A percentile compares a stretch with the other conserved stretches of the same genome.
Evolutionary conservation across 1,284 basidiomycete genomes (phyloP).

Genomic region (Coniferiporia sulphurascens): DNA sequence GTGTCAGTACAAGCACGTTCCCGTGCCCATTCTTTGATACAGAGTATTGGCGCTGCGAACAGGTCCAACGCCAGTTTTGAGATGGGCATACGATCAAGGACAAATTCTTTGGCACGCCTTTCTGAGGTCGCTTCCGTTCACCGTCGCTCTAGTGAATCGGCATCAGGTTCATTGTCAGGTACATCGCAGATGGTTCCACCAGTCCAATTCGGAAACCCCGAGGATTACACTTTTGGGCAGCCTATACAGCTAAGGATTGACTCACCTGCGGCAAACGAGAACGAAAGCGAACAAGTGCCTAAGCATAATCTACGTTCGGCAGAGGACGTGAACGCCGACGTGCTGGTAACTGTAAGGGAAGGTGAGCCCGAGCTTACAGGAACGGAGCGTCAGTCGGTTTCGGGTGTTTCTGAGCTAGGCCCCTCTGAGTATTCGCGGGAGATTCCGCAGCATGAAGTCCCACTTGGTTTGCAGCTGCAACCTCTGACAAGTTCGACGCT

Average conservation of each 20-base stretch:
- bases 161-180: not conserved
- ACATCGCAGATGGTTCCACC: not conserved
- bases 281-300: not conserved
- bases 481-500: not conserved
- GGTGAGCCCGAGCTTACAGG: not conserved
- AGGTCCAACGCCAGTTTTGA: conserved; percentile 7
- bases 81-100: conserved; percentile 5
- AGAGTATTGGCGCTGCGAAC: conserved; percentile 12
- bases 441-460: not conserved
- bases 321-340: not conserved
- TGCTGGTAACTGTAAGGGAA: not conserved
- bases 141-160: conserved; percentile 3
- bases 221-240: conserved; percentile 15
- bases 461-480: not conserved
- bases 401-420: not conserved
- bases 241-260: conserved; percentile 9
- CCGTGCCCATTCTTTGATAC: conserved; percentile 16
- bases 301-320: not conserved
- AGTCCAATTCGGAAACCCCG: not conserved
- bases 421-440: conserved; percentile 4
- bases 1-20: conserved; percentile 9
- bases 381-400: not conserved
- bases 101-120: conserved; percentile 6
- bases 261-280: not conserved
- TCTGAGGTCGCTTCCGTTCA: conserved; percentile 8